Evolutionary conservation across 768 basidiomycete genomes (phyloP), one percentile per base, ranked within the genome.

Genomic region (Boletus vermiculosoides): DNA sequence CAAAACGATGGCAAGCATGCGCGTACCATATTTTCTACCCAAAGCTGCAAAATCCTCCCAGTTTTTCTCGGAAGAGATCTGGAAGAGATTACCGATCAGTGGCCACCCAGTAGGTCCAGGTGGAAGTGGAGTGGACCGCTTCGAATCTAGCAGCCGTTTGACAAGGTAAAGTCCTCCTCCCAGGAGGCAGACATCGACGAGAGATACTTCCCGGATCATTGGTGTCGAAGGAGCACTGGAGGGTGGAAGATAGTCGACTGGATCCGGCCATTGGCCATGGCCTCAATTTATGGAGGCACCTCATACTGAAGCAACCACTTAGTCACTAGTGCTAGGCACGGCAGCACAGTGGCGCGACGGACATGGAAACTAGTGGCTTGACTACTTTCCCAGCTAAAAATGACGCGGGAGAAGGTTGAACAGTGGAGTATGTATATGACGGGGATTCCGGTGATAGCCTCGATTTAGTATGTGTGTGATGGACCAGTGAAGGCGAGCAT

Each of bases 41-140:
- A 85, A 80, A 20, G 75, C 71, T 18, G 80, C 73, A 60, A 83
- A 84, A 0, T 75, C 79, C 20, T 79, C 55, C 83, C 83, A 85
- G 55, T 76, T 77, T 59, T 77, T 71, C 34, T 76, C 74, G 15
- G 68, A 64, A 31, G 83, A 80, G 77, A 85, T 79, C 58, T 82
- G 79, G 25, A 82, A 68, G 12, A 81, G 62, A 59, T 81, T 85
- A 15, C 84, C 85, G 28, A 85, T 66, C 13, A 85, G 23, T 13
- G 78, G 83, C 58, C 54, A 62, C 2, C 63, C 63, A 48, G 39
- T 34, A 4, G 67, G 68, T 2, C 67, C 68, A 18, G 61, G 66
- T 22, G 68, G 68, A 40, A 59, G 53, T 13, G 18, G 48, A 33
- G 6, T 4, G 11, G 36, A 52, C n/a, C 4, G 34, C 18, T 42